Evolutionary conservation across 768 basidiomycete genomes (phyloP).

Genomic region (Mycena rebaudengoi): DNA sequence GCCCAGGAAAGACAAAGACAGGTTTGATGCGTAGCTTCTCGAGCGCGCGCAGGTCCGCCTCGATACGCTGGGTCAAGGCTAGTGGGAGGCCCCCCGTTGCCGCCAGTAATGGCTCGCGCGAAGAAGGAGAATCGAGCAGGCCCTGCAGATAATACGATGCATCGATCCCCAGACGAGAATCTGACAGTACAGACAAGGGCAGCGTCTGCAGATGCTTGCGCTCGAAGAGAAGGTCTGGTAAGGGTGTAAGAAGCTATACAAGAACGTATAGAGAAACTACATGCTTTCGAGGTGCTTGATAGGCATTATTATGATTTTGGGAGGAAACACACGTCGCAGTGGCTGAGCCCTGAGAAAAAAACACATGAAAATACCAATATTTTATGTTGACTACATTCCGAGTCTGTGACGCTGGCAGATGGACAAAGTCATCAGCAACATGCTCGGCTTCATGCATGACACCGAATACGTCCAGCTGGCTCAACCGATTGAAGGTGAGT

Average conservation of each 20-base stretch:
- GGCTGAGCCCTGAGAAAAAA: no score
- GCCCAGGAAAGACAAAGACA: constrained; percentile 96
- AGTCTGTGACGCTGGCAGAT: no score
- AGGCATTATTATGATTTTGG: no score
- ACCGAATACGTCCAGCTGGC: no score
- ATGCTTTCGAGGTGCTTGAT: constrained; percentile 87
- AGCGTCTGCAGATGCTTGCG: constrained; percentile 88
- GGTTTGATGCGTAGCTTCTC: constrained; percentile 96
- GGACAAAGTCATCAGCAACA: no score
- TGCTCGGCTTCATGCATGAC: no score
- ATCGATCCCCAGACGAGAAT: constrained; percentile 97
- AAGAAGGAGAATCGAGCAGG: constrained; percentile 77
- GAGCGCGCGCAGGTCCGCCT: constrained; percentile 88
- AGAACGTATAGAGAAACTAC: constrained; percentile 31
- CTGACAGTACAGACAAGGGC: constrained; percentile 81
- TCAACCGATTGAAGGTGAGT: no score
- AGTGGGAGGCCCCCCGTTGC: constrained; percentile 96
- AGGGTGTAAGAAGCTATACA: constrained; percentile 18
- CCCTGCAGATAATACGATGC: constrained; percentile 88
- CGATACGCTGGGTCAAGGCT: constrained; percentile 86
- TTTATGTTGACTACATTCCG: no score
- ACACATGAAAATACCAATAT: no score
- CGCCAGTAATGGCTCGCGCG: constrained; percentile 90
- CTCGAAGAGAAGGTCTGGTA: constrained; percentile 83
- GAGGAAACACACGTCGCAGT: no score